Conservation (phyloP, 257 asterid species). For the Rauvolfia tetraphylla region DNA sequence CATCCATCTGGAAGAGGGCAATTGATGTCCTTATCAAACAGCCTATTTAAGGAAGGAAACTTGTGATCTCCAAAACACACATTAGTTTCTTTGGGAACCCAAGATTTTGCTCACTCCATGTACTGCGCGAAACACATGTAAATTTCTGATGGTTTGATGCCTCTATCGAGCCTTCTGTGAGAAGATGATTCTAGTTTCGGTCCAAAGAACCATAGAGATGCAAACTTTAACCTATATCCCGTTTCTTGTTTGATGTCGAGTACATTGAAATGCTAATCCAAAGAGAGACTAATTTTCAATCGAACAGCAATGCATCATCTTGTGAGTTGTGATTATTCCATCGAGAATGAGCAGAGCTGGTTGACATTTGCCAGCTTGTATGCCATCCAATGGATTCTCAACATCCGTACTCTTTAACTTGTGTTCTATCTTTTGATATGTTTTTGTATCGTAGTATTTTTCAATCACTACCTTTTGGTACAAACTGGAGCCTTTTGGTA, state of each 20-base stretch:
- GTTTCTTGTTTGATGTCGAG: constrained; percentile 30
- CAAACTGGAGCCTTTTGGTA: constrained; percentile 49
- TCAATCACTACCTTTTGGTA: neutral
- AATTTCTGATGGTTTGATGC: constrained; percentile 13
- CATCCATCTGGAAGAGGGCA: too few species aligned
- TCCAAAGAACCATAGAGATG: constrained; percentile 9
- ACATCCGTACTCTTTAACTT: constrained; percentile 19
- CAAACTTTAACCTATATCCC: constrained; percentile 7
- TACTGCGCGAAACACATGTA: constrained; percentile 14
- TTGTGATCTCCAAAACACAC: neutral
- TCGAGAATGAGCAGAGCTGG: constrained; percentile 17
- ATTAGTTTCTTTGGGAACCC: neutral
- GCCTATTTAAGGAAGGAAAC: too few species aligned
- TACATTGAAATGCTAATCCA: constrained; percentile 23
- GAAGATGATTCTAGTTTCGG: constrained; percentile 31
- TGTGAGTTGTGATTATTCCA: neutral
- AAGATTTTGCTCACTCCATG: neutral
- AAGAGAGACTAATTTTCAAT: constrained; percentile 17
- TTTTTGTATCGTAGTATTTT: neutral
- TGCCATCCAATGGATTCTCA: constrained; percentile 46
- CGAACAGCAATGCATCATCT: neutral
- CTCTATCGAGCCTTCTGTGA: constrained; percentile 34
- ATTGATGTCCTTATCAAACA: too few species aligned
- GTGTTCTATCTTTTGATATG: neutral
- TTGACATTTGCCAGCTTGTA: constrained; percentile 29